Percentiles rank a stretch among this genome's conserved stretches.
Conservation (phyloP, 2,329 filamentous ascomycete species). For the Talaromyces sp. region DNA sequence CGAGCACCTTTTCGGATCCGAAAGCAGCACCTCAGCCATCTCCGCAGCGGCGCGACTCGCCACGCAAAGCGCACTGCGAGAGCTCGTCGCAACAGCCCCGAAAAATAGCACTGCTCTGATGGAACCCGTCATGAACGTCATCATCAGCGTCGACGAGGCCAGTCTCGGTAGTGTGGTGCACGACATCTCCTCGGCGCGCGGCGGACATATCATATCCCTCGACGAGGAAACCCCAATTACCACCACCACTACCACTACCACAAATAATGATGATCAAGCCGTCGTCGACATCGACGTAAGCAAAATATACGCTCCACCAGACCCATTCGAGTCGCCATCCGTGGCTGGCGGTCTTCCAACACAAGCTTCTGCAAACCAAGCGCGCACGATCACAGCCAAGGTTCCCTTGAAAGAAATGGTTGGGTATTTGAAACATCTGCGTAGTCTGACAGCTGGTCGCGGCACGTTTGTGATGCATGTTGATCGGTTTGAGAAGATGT, state of each 20-base stretch:
- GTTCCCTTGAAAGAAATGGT: conserved; percentile 97
- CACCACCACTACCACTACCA: conserved; percentile 2
- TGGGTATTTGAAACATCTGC: conserved; percentile 82
- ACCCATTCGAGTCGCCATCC: conserved; percentile 59
- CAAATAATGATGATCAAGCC: conserved; percentile 24
- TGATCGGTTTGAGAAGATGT: conserved; percentile 67
- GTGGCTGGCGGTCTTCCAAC: conserved; percentile 9
- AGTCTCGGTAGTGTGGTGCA: conserved; percentile 79
- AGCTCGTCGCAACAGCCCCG: conserved; percentile 32
- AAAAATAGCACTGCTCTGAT: conserved; percentile 61
- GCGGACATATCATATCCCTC: conserved; percentile 69
- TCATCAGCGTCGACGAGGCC: conserved; percentile 79
- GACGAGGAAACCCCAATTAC: conserved; percentile 44
- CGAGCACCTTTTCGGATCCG: conserved; percentile 61
- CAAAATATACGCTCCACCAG: conserved; percentile 80
- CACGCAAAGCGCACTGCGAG: conserved; percentile 64
- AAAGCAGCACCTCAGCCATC: conserved; percentile 62
- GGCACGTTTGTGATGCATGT: conserved; percentile 72
- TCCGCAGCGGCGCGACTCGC: conserved; percentile 66
- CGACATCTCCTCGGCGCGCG: conserved; percentile 69
- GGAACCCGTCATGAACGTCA: conserved; percentile 89
- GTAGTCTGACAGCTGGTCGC: conserved; percentile 82
- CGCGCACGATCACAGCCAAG: conserved; percentile 69
- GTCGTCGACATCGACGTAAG: conserved; percentile 58
- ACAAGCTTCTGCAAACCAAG: conserved; percentile 34